Conservation (phyloP, 441 rosid species). For the Melastoma candidum region DNA sequence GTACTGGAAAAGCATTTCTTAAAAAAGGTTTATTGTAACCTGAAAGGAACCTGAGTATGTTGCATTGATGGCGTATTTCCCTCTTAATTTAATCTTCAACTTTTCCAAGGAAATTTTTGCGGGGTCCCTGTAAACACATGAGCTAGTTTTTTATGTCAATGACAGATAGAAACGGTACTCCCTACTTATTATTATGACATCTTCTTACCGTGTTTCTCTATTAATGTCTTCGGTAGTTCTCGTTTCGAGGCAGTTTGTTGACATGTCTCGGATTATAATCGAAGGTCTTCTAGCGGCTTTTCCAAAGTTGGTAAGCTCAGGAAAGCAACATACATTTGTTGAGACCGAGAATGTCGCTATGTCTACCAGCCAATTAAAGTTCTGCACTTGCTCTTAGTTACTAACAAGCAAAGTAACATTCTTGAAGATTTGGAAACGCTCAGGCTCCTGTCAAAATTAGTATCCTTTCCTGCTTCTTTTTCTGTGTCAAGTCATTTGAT, state of each 20-base stretch:
- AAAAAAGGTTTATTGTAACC: too few relatives aligned
- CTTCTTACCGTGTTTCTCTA: neutral
- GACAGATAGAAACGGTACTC: neutral
- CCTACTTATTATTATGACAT: too few relatives aligned
- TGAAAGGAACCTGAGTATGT: too few relatives aligned
- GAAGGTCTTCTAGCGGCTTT: constrained; percentile 99
- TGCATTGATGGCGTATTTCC: too few relatives aligned
- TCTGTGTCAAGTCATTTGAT: constrained; percentile 4
- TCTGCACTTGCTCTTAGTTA: constrained; percentile 83
- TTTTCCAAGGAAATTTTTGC: too few relatives aligned
- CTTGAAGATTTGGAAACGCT: constrained; percentile 94
- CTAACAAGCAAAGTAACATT: constrained; percentile 95
- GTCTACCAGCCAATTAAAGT: constrained; percentile 96
- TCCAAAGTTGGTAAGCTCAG: constrained; percentile 93
- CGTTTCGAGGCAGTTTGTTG: constrained; percentile 92
- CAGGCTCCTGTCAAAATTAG: constrained; percentile 92
- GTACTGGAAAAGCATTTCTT: too few relatives aligned
- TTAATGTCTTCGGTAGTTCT: constrained; percentile 49
- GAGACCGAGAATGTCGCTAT: constrained; percentile 98
- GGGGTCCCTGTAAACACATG: too few relatives aligned
- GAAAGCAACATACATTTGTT: constrained; percentile 92
- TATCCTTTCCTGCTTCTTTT: constrained; percentile 27
- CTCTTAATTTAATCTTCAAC: too few relatives aligned
- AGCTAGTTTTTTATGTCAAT: too few relatives aligned
- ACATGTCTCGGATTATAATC: constrained; percentile 87